Base-by-base conservation (phyloP, 73 alveolate species). In the Durusdinium trenchii region DNA sequence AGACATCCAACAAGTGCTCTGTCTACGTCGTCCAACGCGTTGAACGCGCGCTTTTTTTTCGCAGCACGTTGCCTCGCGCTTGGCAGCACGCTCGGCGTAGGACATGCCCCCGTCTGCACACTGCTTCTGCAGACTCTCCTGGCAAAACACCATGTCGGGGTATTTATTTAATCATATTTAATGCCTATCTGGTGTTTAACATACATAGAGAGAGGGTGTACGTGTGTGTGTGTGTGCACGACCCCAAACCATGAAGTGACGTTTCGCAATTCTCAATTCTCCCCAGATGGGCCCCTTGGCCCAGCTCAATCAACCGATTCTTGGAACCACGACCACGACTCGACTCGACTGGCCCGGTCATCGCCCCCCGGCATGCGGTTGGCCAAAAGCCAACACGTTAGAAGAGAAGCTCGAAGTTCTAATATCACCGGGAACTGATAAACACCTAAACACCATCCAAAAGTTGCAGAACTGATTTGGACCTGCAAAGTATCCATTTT, bases 51-150 rank as follows among this genome's bases (percentile, higher is more conserved):
- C 73, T 23, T 1, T n/a, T n/a, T n/a, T n/a, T 67, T 28, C n/a
- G 81, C 38, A 18, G 81, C 14, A 26, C 42, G 62, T 26, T 78
- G 35, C 96, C 98, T 91, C 90, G 50, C 98, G 98, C 78, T 91
- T 91, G 62, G 98, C 98, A n/a, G 98, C 98, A 1, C 89, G 87
- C 47, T 91, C 98, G 60, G 84, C 98, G 38, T 91, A 91, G 76
- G 98, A 91, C 90, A 91, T 76, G 81, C 98, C 98, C 46, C 98
- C 98, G 35, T 91, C 98, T 36, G n/a, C 47, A 89, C 98, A 91
- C 57, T 91, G 98, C 98, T 91, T 91, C 79, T 87, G 90, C 61
- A 91, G 98, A 89, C 98, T 91, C 48, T 91, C 98, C 98, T 91
- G 62, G 61, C 61, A 78, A 42, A 16, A 20, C 64, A 9, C 28